Percentiles rank a stretch among this genome's conserved stretches.
phyloP scores from a whole-genome alignment of 1,284 basidiomycete species.

The Vanrija sp. region DNA sequence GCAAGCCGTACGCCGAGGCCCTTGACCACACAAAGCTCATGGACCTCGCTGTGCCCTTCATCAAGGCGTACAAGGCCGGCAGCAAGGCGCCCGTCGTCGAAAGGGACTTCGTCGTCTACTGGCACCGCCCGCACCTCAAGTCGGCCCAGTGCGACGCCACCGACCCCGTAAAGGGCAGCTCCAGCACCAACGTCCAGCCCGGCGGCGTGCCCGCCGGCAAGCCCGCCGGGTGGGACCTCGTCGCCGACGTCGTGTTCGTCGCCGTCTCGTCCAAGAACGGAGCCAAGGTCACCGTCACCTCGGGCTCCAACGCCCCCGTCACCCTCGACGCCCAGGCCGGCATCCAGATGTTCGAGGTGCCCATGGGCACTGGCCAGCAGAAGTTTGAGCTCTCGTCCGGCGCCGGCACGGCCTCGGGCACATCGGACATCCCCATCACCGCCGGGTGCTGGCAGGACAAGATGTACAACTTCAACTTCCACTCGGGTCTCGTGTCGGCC shows the following conservation, averaged over 20 bases:
- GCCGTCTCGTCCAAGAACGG: constrained; percentile 36
- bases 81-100: constrained; percentile 27
- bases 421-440: constrained; percentile 23
- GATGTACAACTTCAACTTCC: constrained; percentile 47
- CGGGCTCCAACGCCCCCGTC: constrained; percentile 33
- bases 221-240: constrained; percentile 14
- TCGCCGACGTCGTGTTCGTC: constrained; percentile 44
- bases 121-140: constrained; percentile 48
- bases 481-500: constrained; percentile 21
- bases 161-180: constrained; percentile 33
- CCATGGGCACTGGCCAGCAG: constrained; percentile 42
- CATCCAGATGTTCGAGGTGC: constrained; percentile 33
- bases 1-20: constrained; percentile 32
- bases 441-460: constrained; percentile 40
- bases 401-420: constrained; percentile 15
- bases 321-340: constrained; percentile 30
- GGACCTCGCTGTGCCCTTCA: constrained; percentile 46
- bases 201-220: neutral
- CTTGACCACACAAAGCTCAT: constrained; percentile 45
- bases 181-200: neutral
- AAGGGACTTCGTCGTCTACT: constrained; percentile 43
- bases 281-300: constrained; percentile 40
- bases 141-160: constrained; percentile 41
- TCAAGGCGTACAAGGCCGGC: constrained; percentile 46
- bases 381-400: constrained; percentile 27